These are phyloP conservation scores for Schoenoplectus triqueter DNA, from an alignment of 202 grass and related monocot genomes.

Conservation along the genomic window DNA sequence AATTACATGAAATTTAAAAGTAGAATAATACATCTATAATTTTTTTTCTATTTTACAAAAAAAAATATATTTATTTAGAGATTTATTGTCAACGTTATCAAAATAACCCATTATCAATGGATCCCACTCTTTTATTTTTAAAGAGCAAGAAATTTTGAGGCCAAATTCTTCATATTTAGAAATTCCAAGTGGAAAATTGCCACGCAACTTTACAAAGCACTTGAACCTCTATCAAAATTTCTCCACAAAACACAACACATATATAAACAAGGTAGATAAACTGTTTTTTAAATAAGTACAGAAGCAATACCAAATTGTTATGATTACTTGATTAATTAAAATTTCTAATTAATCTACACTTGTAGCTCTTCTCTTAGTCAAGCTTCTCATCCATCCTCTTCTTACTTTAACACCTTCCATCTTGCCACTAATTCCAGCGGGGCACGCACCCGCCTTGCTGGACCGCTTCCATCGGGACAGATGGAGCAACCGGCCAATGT, in stretches of 20 bases:
- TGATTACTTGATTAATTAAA: constrained; percentile 4
- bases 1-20: too few species aligned
- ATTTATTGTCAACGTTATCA: too few species aligned
- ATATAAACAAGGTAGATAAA: constrained; percentile 34
- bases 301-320: constrained; percentile 27
- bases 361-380: constrained; percentile 57
- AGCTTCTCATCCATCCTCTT: constrained; percentile 67
- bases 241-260: constrained; percentile 22
- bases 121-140: background rate
- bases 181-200: constrained; percentile 1
- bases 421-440: constrained; percentile 45
- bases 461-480: constrained; percentile 72
- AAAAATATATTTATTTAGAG: too few species aligned
- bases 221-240: constrained; percentile 35
- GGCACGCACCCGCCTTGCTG: constrained; percentile 40
- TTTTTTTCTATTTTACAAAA: too few species aligned
- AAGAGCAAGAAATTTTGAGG: background rate
- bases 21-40: too few species aligned
- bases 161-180: constrained; percentile 10
- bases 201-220: constrained; percentile 15
- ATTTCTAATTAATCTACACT: constrained; percentile 36
- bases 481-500: constrained; percentile 73
- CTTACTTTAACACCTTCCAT: constrained; percentile 39
- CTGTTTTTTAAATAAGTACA: background rate
- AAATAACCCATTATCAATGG: too few species aligned